Conservation (phyloP, 1,284 basidiomycete species). For the Ustanciosporium gigantosporum region DNA sequence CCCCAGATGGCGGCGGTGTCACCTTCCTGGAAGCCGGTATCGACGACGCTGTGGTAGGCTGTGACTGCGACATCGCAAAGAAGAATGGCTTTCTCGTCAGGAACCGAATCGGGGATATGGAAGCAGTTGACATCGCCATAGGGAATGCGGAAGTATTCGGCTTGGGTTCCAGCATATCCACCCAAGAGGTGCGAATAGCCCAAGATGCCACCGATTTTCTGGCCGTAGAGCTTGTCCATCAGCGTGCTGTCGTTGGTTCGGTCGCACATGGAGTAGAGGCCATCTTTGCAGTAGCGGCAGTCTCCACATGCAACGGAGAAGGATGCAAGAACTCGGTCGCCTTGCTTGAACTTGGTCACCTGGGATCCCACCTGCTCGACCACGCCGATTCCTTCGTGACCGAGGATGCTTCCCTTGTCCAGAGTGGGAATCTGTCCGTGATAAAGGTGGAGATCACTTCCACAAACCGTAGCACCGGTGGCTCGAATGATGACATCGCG, state of each 20-base stretch:
- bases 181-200: constrained; percentile 73
- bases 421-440: constrained; percentile 67
- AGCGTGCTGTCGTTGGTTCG: constrained; percentile 71
- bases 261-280: constrained; percentile 74
- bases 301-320: constrained; percentile 79
- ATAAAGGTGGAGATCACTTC: constrained; percentile 54
- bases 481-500: constrained; percentile 72
- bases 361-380: constrained; percentile 45
- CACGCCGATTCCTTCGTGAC: constrained; percentile 54
- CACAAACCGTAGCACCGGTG: constrained; percentile 74
- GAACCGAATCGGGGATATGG: constrained; percentile 66
- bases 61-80: constrained; percentile 75
- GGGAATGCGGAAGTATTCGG: constrained; percentile 67
- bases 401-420: constrained; percentile 69
- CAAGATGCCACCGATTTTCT: constrained; percentile 40
- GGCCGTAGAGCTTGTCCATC: constrained; percentile 72
- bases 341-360: constrained; percentile 37
- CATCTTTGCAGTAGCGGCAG: constrained; percentile 74
- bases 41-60: constrained; percentile 73
- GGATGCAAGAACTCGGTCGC: constrained; percentile 65
- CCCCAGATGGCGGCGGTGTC: constrained; percentile 73
- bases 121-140: constrained; percentile 74
- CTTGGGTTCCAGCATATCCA: constrained; percentile 74
- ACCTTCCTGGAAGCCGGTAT: constrained; percentile 71
- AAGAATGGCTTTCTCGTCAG: constrained; percentile 64